phyloP scores from a whole-genome alignment of 305 asterid genomes.

The Fraxinus platypoda region DNA sequence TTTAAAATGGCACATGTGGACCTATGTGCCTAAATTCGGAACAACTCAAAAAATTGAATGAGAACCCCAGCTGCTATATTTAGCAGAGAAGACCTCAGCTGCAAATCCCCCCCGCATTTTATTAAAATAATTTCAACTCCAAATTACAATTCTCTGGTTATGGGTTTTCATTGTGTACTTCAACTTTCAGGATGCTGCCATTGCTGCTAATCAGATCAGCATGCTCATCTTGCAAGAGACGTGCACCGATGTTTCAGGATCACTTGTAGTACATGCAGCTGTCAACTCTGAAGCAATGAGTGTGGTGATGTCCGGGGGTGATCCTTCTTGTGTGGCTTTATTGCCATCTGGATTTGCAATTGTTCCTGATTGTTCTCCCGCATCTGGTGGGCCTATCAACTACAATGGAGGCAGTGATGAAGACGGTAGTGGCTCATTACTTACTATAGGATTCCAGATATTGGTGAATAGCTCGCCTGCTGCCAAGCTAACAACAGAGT shows the following conservation, averaged over 20 bases:
- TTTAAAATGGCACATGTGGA: neutral
- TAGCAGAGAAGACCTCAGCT: neutral
- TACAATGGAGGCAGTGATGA: conserved; percentile 15
- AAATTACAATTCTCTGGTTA: neutral
- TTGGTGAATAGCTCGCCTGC: conserved; percentile 49
- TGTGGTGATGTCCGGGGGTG: conserved; percentile 59
- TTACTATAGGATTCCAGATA: conserved; percentile 74
- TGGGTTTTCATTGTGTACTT: neutral
- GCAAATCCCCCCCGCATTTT: neutral
- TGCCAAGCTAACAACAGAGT: conserved; percentile 62
- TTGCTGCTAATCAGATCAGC: conserved; percentile 6
- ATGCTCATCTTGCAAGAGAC: conserved; percentile 72
- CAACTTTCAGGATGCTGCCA: conserved; percentile 36
- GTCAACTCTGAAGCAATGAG: conserved; percentile 47
- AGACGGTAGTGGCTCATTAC: conserved; percentile 45
- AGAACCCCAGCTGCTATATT: neutral
- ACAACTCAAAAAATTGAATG: neutral
- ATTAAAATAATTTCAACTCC: neutral
- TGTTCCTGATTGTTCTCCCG: conserved; percentile 47
- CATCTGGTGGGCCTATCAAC: conserved; percentile 17
- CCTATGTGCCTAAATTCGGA: neutral
- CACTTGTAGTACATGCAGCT: conserved; percentile 60
- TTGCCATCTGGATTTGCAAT: conserved; percentile 77
- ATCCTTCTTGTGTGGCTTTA: conserved; percentile 50
- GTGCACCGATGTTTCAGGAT: conserved; percentile 47